phyloP scores from a whole-genome alignment of 108 stramenopile genomes.

The Skeletonema costatum region DNA sequence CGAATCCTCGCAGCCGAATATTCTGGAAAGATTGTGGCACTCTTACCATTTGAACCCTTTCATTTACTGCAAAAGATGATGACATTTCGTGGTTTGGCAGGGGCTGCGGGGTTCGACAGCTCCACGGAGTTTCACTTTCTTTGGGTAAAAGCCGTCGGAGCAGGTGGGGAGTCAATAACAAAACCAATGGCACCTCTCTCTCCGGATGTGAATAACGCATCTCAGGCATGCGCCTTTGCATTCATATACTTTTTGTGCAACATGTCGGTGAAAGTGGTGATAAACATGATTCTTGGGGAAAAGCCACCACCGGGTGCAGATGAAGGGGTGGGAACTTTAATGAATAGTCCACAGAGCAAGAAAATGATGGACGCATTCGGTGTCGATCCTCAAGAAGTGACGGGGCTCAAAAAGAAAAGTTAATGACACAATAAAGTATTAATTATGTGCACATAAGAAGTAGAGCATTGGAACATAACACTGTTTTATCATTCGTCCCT shows the following conservation, averaged over 20 bases:
- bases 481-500: neutral
- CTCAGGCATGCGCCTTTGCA: constrained; percentile 70
- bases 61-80: constrained; percentile 46
- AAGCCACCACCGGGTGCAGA: constrained; percentile 73
- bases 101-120: constrained; percentile 13
- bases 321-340: constrained; percentile 56
- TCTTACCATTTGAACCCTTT: constrained; percentile 79
- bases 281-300: constrained; percentile 56
- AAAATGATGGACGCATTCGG: constrained; percentile 50
- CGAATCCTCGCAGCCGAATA: constrained; percentile 75
- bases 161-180: constrained; percentile 2
- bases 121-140: constrained; percentile 15
- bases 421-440: neutral
- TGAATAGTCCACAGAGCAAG: constrained; percentile 47
- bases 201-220: constrained; percentile 33
- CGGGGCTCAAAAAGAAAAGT: neutral
- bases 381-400: constrained; percentile 14
- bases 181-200: constrained; percentile 22
- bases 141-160: constrained; percentile 15
- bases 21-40: constrained; percentile 64
- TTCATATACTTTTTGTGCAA: constrained; percentile 73
- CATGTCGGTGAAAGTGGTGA: constrained; percentile 69
- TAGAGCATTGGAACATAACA: neutral
- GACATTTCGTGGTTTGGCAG: constrained; percentile 60
- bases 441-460: neutral